Evolutionary conservation across 495 filamentous ascomycete species (phyloP).

Genomic region (Aspergillus sparsus): DNA sequence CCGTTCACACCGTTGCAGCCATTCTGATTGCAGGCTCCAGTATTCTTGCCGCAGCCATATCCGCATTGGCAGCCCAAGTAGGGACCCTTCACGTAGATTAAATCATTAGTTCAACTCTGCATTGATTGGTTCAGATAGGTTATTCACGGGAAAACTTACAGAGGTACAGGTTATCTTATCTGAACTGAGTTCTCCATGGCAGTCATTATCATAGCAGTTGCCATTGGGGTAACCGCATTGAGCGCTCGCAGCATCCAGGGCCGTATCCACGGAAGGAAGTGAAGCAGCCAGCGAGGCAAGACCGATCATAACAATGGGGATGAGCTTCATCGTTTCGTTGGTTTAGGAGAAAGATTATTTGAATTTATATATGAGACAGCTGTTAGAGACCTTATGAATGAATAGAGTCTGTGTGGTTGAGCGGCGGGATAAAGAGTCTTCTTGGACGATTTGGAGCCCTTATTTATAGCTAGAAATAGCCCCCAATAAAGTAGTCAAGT

Average conservation of each 20-base stretch:
- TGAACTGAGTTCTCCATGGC: conserved; percentile 13
- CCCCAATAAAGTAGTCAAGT: too few relatives aligned
- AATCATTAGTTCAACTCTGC: background rate
- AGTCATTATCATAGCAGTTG: conserved; percentile 20
- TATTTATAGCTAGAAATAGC: too few relatives aligned
- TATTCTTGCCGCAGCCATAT: conserved; percentile 14
- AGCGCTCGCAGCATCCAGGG: background rate
- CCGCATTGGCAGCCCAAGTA: conserved; percentile 16
- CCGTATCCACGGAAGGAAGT: conserved; percentile 1
- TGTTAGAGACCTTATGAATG: too few relatives aligned
- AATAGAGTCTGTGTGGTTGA: too few relatives aligned
- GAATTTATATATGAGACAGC: too few relatives aligned
- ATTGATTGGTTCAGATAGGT: background rate
- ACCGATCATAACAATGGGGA: background rate
- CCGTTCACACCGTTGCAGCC: too few relatives aligned
- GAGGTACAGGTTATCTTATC: conserved; percentile 13
- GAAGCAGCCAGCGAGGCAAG: conserved; percentile 7
- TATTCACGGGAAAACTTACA: background rate
- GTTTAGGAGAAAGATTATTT: too few relatives aligned
- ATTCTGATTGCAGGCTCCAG: conserved; percentile 6
- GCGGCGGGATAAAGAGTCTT: too few relatives aligned
- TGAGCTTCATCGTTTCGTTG: background rate
- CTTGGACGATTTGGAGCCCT: too few relatives aligned
- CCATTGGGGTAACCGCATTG: conserved; percentile 12
- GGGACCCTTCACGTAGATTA: background rate